Base-by-base conservation (phyloP, 2,329 filamentous ascomycete species). In the Alternaria ethzedia region DNA sequence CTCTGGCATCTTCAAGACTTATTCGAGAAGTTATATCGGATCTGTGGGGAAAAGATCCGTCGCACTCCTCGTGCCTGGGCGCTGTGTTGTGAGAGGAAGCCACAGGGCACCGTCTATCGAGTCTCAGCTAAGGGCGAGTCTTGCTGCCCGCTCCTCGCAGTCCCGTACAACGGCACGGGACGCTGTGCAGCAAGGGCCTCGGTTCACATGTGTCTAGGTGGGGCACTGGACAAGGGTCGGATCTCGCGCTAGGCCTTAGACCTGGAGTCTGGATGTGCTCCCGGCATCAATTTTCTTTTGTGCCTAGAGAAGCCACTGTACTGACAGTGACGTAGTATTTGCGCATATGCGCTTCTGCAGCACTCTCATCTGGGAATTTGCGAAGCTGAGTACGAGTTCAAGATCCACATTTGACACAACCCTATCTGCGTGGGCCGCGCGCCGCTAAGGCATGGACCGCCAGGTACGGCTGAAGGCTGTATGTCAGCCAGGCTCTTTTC, bases 1-100 rank as follows among this genome's bases (percentile, higher is more conserved):
- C 61, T 75, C 73, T 30, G 75, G 69, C 69, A 69, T 72, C 6
- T n/a, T 63, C 41, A 25, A 26, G 15, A 11, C 10, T 36, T 43
- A 4, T 21, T 36, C 30, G n/a, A 32, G 30, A 32, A 15, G 30
- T 32, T 32, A 32, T 32, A 32, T 15, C 13, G 13, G 30, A 32
- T 32, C 30, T 32, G 30, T 32, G 30, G 30, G 30, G 3, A 32
- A 32, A 32, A 8, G 30, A 32, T 32, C 13, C 8, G 49, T 41
- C 15, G 49, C 21, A 41, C 30, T 41, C 20, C 9, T 52, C 13
- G 49, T 36, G n/a, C 23, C 10, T 52, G 11, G 13, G 36, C 49
- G 20, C 20, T 41, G 30, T 32, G 30, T 32, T 32, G 0, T 32
- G 30, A 41, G 49, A 21, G 21, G 21, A 10, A 6, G 6, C 6